phyloP scores from a whole-genome alignment of 2,329 filamentous ascomycete genomes.

The Fusarium ambrosium region DNA sequence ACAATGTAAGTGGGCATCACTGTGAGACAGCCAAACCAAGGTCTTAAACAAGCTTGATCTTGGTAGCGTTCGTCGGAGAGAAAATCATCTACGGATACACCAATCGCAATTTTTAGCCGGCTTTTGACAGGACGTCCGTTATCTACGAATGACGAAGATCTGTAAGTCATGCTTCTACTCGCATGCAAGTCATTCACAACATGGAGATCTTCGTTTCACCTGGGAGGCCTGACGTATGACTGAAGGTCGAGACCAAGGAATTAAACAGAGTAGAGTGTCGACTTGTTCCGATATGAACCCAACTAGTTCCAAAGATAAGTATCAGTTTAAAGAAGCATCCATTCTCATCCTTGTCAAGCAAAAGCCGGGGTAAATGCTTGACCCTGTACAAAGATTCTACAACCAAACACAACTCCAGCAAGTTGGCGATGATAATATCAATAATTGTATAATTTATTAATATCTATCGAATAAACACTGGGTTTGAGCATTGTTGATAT shows the following conservation, averaged over 20 bases:
- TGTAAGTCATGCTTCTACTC: not conserved
- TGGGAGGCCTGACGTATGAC: not conserved
- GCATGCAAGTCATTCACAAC: not conserved
- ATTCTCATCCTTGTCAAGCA: not conserved
- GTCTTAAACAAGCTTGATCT: conserved; percentile 1
- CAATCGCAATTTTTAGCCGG: not conserved
- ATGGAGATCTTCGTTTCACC: not conserved
- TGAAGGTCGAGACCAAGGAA: not conserved
- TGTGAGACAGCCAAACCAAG: conserved; percentile 27
- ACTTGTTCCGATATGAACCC: not conserved
- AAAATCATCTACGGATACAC: not conserved
- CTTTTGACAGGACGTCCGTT: conserved; percentile 1
- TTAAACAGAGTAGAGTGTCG: not conserved
- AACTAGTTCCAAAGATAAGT: not conserved
- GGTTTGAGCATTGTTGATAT: not conserved
- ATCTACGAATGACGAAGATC: not conserved
- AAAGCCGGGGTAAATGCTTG: not conserved
- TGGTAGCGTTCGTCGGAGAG: not conserved
- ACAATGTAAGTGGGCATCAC: conserved; percentile 26
- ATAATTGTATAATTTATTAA: not conserved
- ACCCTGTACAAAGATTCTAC: not conserved
- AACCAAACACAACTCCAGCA: not conserved
- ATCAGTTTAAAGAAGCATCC: not conserved
- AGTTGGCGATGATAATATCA: not conserved
- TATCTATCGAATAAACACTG: not conserved